Conservation (phyloP, 2,329 filamentous ascomycete genomes). For the Lachnum nothofagi region DNA sequence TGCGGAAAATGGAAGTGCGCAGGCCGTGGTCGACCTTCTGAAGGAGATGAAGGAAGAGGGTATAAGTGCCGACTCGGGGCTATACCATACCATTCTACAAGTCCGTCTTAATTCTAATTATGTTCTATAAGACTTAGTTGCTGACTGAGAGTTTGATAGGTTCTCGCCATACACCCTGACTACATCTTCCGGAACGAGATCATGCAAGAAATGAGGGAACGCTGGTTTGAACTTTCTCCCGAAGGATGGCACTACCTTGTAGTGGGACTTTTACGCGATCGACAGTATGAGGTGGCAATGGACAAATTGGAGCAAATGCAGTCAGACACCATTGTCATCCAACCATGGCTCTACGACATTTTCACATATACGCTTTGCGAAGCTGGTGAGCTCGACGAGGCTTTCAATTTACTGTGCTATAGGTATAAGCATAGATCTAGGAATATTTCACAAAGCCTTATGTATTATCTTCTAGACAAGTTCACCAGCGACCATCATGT, state of each 20-base stretch:
- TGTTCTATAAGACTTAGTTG: not conserved
- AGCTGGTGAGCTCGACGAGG: constrained; percentile 70
- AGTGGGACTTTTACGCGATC: constrained; percentile 71
- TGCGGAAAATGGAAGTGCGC: constrained; percentile 58
- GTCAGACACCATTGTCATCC: constrained; percentile 48
- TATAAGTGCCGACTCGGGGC: constrained; percentile 58
- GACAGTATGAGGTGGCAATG: constrained; percentile 76
- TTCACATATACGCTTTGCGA: constrained; percentile 70
- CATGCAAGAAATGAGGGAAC: constrained; percentile 65
- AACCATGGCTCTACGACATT: constrained; percentile 73
- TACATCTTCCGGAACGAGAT: constrained; percentile 69
- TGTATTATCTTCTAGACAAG: constrained; percentile 69
- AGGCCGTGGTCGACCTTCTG: constrained; percentile 58
- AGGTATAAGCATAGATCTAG: constrained; percentile 42
- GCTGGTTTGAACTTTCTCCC: constrained; percentile 62
- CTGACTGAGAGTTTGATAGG: constrained; percentile 38
- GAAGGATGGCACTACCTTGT: constrained; percentile 63
- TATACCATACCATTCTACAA: constrained; percentile 69
- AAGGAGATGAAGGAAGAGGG: constrained; percentile 62
- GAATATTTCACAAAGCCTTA: constrained; percentile 51
- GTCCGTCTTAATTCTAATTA: constrained; percentile 37
- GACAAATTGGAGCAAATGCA: constrained; percentile 64
- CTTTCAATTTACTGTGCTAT: constrained; percentile 61
- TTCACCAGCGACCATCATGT: constrained; percentile 60
- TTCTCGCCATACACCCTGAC: constrained; percentile 78